Evolutionary conservation across 2,329 filamentous ascomycete genomes (phyloP).

Genomic region (Magnaporthales sp.): DNA sequence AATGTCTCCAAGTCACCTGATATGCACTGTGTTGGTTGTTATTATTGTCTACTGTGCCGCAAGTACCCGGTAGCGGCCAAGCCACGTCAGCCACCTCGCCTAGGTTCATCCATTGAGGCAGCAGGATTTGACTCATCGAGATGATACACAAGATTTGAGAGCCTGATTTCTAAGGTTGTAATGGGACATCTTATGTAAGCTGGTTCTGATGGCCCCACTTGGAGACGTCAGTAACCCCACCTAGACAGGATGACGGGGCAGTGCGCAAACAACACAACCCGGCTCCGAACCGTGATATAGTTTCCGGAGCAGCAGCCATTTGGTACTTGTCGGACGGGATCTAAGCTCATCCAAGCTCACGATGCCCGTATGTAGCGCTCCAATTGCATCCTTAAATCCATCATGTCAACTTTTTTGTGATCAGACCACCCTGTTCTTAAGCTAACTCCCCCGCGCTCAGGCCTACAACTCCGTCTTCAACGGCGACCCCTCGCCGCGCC

Average conservation of each 20-base stretch:
- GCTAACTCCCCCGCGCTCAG: conserved; percentile 31
- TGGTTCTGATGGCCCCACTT: neutral
- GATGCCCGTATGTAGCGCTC: neutral
- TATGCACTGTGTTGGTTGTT: neutral
- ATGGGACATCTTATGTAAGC: neutral
- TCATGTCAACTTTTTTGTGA: neutral
- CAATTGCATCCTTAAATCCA: neutral
- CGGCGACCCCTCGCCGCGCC: conserved; percentile 54
- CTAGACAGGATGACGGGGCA: neutral
- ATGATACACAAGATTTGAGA: neutral
- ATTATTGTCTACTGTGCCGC: neutral
- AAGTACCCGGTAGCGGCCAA: neutral
- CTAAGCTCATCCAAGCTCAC: conserved; percentile 1
- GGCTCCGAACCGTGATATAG: neutral
- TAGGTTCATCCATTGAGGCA: neutral
- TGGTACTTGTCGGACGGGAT: neutral
- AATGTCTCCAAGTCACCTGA: conserved; percentile 8
- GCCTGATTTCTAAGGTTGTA: neutral
- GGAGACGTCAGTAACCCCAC: conserved; percentile 4
- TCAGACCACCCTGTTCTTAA: neutral
- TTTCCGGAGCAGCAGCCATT: neutral
- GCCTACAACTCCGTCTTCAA: conserved; percentile 98
- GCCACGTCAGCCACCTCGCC: conserved; percentile 6
- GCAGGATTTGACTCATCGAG: neutral
- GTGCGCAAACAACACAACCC: neutral